Base-by-base conservation (phyloP, 768 basidiomycete genomes). In the Boletus fagicola region DNA sequence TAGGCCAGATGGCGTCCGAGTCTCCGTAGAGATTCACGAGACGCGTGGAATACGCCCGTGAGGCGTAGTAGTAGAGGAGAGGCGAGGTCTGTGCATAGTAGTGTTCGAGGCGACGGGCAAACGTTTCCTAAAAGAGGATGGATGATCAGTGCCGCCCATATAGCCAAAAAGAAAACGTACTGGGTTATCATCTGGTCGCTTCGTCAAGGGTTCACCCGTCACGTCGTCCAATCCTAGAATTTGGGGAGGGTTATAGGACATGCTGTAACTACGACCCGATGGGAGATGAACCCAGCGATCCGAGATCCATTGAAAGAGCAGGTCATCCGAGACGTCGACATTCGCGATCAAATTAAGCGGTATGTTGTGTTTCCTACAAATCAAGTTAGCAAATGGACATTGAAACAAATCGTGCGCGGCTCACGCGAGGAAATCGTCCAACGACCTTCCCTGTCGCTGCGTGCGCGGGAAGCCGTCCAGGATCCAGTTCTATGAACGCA, bases 381-480 rank as follows among this genome's bases (percentile, higher is more conserved):
- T 7, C 39, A 35, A 26, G 48, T 62, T 35, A 51, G 47, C 36
- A n/a, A 24, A 44, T 0, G 16, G 15, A 46, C 5, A 31, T 26
- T 22, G 2, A 40, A 26, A 16, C 8, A 11, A n/a, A 22, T 5
- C 49, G 15, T 16, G 38, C 59, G 30, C 40, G 24, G 65, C 82
- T 54, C 62, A 88, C 88, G 78, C 78, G 38, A 95, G 82, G 71
- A 91, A 80, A 2, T 75, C 73, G 69, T 95, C 88, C 24, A 95
- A 77, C 35, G 92, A 75, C 66, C 84, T 76, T 10, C 86, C 92
- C 69, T 95, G 94, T 15, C 81, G 83, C 9, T 92, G 77, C 7
- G 92, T 95, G 45, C 94, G 85, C 52, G 94, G 94, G 67, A 95
- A 95, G 31, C 94, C 94, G 58, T 95, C 94, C 49, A 94, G 72